Evolutionary conservation across 148 eudicot species (phyloP).

Genomic region (Bassia scoparia): DNA sequence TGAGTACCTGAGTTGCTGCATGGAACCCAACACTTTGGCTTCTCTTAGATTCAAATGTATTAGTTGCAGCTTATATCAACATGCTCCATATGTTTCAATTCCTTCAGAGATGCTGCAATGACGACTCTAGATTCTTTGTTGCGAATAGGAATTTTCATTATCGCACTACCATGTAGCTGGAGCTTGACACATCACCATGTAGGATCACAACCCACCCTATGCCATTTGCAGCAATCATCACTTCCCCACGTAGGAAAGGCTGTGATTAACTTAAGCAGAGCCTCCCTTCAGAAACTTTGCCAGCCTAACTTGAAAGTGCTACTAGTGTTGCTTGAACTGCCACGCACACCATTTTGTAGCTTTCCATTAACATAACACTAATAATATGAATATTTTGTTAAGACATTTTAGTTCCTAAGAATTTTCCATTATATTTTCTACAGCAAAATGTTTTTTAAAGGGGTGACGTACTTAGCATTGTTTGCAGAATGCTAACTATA

Average conservation of each 20-base stretch:
- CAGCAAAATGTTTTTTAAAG: too few species aligned
- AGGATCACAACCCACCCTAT: constrained; percentile 6
- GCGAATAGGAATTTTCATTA: neutral
- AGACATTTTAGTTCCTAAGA: too few species aligned
- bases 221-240: constrained; percentile 18
- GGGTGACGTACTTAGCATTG: too few species aligned
- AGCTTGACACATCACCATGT: constrained; percentile 2
- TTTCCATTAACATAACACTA: too few species aligned
- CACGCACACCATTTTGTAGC: too few species aligned
- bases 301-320: too few species aligned
- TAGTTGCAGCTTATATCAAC: constrained; percentile 5
- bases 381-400: too few species aligned
- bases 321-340: too few species aligned
- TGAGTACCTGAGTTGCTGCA: constrained; percentile 17
- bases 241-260: neutral
- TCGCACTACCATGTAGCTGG: neutral
- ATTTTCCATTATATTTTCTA: too few species aligned
- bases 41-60: neutral
- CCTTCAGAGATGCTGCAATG: neutral
- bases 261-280: constrained; percentile 4
- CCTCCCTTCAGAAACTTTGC: neutral
- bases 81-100: constrained; percentile 7
- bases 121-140: neutral
- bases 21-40: constrained; percentile 3
- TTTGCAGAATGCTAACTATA: too few species aligned